Conservation (phyloP, 805 yeast species). For the Saccharomycopsis javanensis region DNA sequence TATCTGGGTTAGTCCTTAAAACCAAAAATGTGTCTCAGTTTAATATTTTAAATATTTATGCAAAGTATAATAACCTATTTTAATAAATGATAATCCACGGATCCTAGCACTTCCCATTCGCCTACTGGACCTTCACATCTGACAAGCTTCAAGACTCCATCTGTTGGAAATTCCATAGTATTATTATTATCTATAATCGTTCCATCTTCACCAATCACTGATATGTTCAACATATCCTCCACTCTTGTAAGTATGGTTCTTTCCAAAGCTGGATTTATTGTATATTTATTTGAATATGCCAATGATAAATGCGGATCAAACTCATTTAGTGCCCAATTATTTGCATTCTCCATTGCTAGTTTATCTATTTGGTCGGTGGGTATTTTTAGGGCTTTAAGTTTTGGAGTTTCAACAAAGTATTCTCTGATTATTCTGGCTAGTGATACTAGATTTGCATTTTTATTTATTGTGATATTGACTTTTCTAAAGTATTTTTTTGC, state of each 20-base stretch:
- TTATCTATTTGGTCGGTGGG: background rate
- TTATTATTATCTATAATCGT: slow-evolving; percentile 7
- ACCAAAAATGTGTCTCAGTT: background rate
- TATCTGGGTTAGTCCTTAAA: no score
- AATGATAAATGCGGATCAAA: slow-evolving; percentile 68
- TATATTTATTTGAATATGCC: slow-evolving; percentile 50
- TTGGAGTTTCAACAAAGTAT: slow-evolving; percentile 17
- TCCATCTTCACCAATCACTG: background rate
- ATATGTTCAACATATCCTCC: slow-evolving; percentile 49
- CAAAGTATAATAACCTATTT: background rate
- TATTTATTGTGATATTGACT: slow-evolving; percentile 30
- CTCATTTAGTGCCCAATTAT: slow-evolving; percentile 45
- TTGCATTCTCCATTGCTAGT: slow-evolving; percentile 35
- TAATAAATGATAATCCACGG: slow-evolving; percentile 15
- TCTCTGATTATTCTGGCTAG: slow-evolving; percentile 25
- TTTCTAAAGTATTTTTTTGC: slow-evolving; percentile 19
- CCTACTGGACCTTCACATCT: slow-evolving; percentile 19
- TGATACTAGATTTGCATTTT: slow-evolving; percentile 31
- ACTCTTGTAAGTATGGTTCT: slow-evolving; percentile 56
- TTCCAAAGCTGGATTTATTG: slow-evolving; percentile 53
- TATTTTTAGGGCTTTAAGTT: background rate
- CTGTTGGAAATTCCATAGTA: slow-evolving; percentile 14
- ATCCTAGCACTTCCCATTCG: slow-evolving; percentile 19
- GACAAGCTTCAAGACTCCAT: slow-evolving; percentile 18
- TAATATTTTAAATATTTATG: no score